phyloP scores from a whole-genome alignment of 169 alveolate genomes.

The Eimeria tenella region DNA sequence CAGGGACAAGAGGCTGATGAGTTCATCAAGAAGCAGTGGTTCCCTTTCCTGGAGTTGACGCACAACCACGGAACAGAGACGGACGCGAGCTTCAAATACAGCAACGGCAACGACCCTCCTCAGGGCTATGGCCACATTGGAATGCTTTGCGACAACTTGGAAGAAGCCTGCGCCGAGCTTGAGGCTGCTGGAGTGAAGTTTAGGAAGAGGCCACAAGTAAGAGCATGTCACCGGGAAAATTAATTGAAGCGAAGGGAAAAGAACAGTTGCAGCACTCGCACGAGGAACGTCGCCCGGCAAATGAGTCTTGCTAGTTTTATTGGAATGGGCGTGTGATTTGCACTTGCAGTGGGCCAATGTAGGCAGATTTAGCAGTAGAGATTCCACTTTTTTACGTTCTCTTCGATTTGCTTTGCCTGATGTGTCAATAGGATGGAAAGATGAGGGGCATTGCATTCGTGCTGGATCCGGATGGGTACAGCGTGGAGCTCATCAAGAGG shows the following conservation, averaged over 20 bases:
- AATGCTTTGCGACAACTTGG: conserved; percentile 85
- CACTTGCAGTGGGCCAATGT: too few relatives aligned
- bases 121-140: conserved; percentile 89
- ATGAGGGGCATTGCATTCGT: conserved; percentile 86
- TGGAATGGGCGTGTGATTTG: too few relatives aligned
- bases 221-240: neutral
- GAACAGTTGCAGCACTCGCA: neutral
- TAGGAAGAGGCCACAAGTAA: conserved; percentile 54
- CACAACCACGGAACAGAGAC: conserved; percentile 88
- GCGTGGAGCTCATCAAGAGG: conserved; percentile 87
- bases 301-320: neutral
- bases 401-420: neutral
- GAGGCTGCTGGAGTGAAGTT: conserved; percentile 69
- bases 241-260: neutral
- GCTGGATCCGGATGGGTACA: conserved; percentile 87
- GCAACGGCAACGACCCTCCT: conserved; percentile 84
- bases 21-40: conserved; percentile 81
- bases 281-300: neutral
- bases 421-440: conserved; percentile 80
- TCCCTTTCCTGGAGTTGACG: conserved; percentile 85
- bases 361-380: too few relatives aligned
- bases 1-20: conserved; percentile 79
- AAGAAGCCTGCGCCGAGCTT: conserved; percentile 82
- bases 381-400: too few relatives aligned
- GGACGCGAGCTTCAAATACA: conserved; percentile 81